Evolutionary conservation across 257 asterid species (phyloP).

Genomic region (Verbascum thapsus): DNA sequence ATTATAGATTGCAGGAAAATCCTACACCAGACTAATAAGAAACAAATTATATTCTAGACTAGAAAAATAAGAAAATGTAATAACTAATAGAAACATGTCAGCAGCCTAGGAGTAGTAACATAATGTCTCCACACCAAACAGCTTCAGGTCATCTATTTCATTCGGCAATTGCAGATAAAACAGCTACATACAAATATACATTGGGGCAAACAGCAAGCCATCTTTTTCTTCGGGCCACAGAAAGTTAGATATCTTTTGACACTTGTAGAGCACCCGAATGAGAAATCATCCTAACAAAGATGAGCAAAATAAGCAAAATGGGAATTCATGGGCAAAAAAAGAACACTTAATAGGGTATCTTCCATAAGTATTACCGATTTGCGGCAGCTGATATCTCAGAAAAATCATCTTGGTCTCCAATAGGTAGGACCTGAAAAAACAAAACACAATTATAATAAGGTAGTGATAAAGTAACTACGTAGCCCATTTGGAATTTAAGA

Average conservation of each 20-base stretch:
- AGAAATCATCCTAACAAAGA: conserved; percentile 28
- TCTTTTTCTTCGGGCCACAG: conserved; percentile 21
- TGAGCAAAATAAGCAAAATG: conserved; percentile 21
- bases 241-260: conserved; percentile 1
- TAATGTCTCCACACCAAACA: conserved; percentile 25
- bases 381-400: no score
- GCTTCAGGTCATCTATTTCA: conserved; percentile 29
- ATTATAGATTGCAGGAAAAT: conserved; percentile 25
- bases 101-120: conserved; percentile 13
- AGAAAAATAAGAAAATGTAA: conserved; percentile 15
- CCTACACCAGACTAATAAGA: conserved; percentile 31
- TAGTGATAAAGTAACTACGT: not conserved
- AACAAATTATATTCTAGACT: conserved; percentile 24
- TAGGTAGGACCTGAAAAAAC: conserved; percentile 65
- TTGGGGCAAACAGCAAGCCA: conserved; percentile 13
- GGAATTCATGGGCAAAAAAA: not conserved
- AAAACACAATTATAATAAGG: conserved; percentile 12
- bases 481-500: no score
- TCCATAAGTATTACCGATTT: no score
- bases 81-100: conserved; percentile 21
- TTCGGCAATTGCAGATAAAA: conserved; percentile 25
- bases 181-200: conserved; percentile 40
- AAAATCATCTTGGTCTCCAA: conserved; percentile 82
- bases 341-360: no score
- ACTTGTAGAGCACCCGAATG: not conserved